Percentiles rank a stretch among this genome's conserved stretches.
Conservation (phyloP, 2,329 filamentous ascomycete species). For the Harringtonia aguacate region DNA sequence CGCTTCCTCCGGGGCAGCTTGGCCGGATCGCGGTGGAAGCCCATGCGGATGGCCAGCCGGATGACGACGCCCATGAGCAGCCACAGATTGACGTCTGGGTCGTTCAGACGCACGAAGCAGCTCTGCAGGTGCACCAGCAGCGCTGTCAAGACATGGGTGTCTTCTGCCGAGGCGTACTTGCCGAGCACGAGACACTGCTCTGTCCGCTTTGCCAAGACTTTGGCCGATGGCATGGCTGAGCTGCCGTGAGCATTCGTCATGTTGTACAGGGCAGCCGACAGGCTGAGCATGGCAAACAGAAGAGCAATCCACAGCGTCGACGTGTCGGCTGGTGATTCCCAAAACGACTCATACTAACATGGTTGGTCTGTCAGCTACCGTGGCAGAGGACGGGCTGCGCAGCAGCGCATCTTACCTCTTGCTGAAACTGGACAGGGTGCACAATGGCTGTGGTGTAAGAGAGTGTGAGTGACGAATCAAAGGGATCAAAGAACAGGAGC, state of each 20-base stretch:
- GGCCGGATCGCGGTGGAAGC: constrained; percentile 28
- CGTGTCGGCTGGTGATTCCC: constrained; percentile 15
- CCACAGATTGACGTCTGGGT: constrained; percentile 24
- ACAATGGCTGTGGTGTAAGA: neutral
- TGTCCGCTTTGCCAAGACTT: neutral
- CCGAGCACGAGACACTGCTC: constrained; percentile 17
- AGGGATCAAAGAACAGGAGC: no score
- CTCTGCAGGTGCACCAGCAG: constrained; percentile 23
- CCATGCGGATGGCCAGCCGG: constrained; percentile 27
- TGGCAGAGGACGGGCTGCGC: no score
- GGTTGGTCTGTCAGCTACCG: no score
- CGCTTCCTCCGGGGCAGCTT: constrained; percentile 6
- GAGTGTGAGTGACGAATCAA: no score
- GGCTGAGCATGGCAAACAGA: constrained; percentile 24
- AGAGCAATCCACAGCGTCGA: constrained; percentile 27
- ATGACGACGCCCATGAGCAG: constrained; percentile 27
- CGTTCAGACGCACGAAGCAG: no score
- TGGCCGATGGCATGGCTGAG: neutral
- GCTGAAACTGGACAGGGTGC: constrained; percentile 1
- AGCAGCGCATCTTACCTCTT: no score
- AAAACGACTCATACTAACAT: constrained; percentile 27
- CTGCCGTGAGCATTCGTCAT: no score
- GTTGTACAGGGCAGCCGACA: constrained; percentile 11
- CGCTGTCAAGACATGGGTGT: constrained; percentile 25
- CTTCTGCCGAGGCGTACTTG: constrained; percentile 18